These are phyloP conservation scores for Termitomyces sp. DNA, from an alignment of 768 basidiomycete genomes.

Conservation along the genomic window DNA sequence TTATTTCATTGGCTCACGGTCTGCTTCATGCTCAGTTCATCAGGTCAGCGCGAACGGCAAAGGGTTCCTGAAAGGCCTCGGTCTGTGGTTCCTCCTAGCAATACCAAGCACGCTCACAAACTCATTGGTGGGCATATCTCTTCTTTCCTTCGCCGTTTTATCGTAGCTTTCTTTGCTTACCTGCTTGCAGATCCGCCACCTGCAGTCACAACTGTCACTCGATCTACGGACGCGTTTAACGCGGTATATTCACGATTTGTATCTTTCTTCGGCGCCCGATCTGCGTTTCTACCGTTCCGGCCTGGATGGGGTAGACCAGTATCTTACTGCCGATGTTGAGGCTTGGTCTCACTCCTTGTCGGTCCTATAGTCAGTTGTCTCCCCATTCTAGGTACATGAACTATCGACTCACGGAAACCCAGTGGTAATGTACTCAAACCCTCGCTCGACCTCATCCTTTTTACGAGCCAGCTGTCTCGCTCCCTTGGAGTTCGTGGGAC, in stretches of 20 bases:
- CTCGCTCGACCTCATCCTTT: slow-evolving; percentile 82
- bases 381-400: neutral
- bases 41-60: slow-evolving; percentile 77
- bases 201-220: slow-evolving; percentile 82
- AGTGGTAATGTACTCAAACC: slow-evolving; percentile 95
- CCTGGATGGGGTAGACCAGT: slow-evolving; percentile 81
- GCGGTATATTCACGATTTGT: slow-evolving; percentile 87
- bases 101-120: slow-evolving; percentile 95
- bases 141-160: neutral
- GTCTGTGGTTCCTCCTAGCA: slow-evolving; percentile 85
- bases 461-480: slow-evolving; percentile 85
- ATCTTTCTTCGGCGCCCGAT: slow-evolving; percentile 70
- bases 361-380: slow-evolving; percentile 75
- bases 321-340: slow-evolving; percentile 89
- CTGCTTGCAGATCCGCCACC: slow-evolving; percentile 65
- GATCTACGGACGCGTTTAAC: slow-evolving; percentile 82
- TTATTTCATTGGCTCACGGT: neutral
- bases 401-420: neutral
- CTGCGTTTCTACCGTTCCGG: slow-evolving; percentile 63
- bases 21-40: neutral
- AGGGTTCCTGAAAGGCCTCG: slow-evolving; percentile 79
- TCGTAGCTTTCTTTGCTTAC: neutral
- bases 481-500: slow-evolving; percentile 87
- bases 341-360: slow-evolving; percentile 83
- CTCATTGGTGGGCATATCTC: slow-evolving; percentile 58